Percentiles rank a stretch among this genome's conserved stretches.
Evolutionary conservation across 2,329 filamentous ascomycete species (phyloP).

Genomic region (Hypoxylon rubiginosum): DNA sequence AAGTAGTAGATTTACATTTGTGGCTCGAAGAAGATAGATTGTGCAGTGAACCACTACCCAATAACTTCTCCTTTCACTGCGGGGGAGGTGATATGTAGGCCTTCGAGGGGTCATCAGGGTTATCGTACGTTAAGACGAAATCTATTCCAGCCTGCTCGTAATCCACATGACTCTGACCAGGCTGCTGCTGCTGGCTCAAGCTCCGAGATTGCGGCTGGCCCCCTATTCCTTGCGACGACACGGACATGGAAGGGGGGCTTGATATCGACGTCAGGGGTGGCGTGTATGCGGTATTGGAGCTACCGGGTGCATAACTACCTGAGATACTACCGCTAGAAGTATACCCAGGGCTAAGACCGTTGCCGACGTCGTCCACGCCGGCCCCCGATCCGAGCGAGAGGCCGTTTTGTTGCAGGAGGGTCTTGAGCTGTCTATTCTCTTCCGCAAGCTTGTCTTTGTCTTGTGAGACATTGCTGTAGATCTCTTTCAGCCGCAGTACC

Average conservation of each 20-base stretch:
- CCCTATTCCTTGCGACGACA: conserved; percentile 51
- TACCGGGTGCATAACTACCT: conserved; percentile 69
- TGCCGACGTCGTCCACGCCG: conserved; percentile 59
- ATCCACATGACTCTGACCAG: conserved; percentile 66
- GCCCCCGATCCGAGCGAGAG: conserved; percentile 55
- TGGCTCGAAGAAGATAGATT: background rate
- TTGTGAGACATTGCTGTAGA: conserved; percentile 78
- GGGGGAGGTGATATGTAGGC: conserved; percentile 76
- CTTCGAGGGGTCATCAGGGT: conserved; percentile 66
- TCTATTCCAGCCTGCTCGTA: conserved; percentile 89
- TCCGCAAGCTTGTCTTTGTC: conserved; percentile 82
- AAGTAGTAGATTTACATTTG: conserved; percentile 38
- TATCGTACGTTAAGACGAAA: conserved; percentile 89
- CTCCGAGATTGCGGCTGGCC: conserved; percentile 51
- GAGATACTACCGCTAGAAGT: conserved; percentile 70
- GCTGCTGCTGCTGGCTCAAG: conserved; percentile 35
- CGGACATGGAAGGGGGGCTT: conserved; percentile 57
- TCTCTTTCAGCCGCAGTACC: conserved; percentile 87
- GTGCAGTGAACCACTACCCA: background rate
- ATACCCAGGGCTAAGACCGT: conserved; percentile 63
- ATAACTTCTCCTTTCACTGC: conserved; percentile 56
- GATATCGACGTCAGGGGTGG: conserved; percentile 62
- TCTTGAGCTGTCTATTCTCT: conserved; percentile 82
- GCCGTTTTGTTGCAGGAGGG: conserved; percentile 67
- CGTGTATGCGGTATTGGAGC: conserved; percentile 61